phyloP scores from a whole-genome alignment of 2,329 filamentous ascomycete genomes.

The Sporothrix brunneoviolacea region DNA sequence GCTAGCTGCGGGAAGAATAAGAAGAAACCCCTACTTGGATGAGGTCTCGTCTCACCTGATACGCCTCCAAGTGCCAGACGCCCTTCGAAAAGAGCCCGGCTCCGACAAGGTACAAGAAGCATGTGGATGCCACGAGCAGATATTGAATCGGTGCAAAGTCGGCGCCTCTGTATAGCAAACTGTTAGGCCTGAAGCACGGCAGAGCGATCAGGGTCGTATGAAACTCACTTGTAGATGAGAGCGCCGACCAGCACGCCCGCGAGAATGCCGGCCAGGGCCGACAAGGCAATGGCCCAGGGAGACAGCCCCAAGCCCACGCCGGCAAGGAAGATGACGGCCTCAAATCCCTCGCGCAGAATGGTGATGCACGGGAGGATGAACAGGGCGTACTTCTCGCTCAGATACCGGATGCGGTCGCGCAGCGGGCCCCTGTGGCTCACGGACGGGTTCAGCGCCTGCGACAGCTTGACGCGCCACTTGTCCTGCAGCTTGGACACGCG shows the following conservation, averaged over 20 bases:
- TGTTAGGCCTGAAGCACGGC: too few relatives aligned
- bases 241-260: conserved; percentile 59
- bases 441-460: conserved; percentile 49
- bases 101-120: conserved; percentile 76
- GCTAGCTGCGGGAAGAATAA: too few relatives aligned
- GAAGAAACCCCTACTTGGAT: too few relatives aligned
- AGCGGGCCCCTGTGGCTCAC: conserved; percentile 31
- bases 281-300: conserved; percentile 62
- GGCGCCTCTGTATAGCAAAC: conserved; percentile 9
- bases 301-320: conserved; percentile 65
- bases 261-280: conserved; percentile 59
- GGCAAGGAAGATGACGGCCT: conserved; percentile 72
- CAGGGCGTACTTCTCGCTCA: conserved; percentile 67
- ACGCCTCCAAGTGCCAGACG: conserved; percentile 67
- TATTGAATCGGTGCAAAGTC: conserved; percentile 17
- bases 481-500: conserved; percentile 68
- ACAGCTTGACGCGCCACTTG: conserved; percentile 71
- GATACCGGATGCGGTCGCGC: conserved; percentile 42
- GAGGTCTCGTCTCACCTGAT: conserved; percentile 35
- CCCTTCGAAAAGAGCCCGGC: conserved; percentile 73
- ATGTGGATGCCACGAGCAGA: conserved; percentile 77
- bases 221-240: conserved; percentile 61
- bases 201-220: too few relatives aligned
- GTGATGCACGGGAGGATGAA: conserved; percentile 74
- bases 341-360: conserved; percentile 67